Evolutionary conservation across 345 rosid genomes (phyloP), one percentile per base, ranked within the genome.

Genomic region (Pistacia atlantica): DNA sequence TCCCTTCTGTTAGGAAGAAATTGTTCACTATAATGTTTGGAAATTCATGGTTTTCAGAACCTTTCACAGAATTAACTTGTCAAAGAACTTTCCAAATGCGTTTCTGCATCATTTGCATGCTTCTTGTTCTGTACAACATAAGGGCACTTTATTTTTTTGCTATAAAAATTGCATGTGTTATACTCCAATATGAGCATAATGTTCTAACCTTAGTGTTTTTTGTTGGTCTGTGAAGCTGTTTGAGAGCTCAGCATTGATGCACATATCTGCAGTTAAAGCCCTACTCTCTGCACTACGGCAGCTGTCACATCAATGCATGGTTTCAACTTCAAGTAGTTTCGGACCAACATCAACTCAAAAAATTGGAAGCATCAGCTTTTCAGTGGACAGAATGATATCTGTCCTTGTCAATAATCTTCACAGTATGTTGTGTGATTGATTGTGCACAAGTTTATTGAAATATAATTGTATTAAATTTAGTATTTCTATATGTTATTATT

Each of bases 221-320:
- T 73, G 56, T 83, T 79, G 54, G 51, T 82, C 76, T 82, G 71
- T 71, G 71, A 65, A 95, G 99, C 89, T 96, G 75, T 96, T 96
- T 80, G 99, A 93, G 89, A 96, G 99, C 92, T 96, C 99, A 11
- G 97, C 97, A 62, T 79, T 93, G 89, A 96, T 96, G 99, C 92
- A 92, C 80, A 80, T 91, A 82, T 89, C 97, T 80, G 98, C 99
- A 33, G 98, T 96, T 81, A 92, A 92, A 84, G 91, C 99, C 75
- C 99, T 96, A 84, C 93, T 96, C 71, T 88, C 90, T 86, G 97
- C 98, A 67, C 91, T 96, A 56, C 85, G 80, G 71, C 92, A 91
- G 85, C 75, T 96, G 79, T 93, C 97, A 56, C 88, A 89, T 85
- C 97, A 96, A 81, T 93, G 91, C 77, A 91, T 96, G 90, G 77